Conservation (phyloP, 2,329 filamentous ascomycete species). For the Akanthomyces uredinophilus region DNA sequence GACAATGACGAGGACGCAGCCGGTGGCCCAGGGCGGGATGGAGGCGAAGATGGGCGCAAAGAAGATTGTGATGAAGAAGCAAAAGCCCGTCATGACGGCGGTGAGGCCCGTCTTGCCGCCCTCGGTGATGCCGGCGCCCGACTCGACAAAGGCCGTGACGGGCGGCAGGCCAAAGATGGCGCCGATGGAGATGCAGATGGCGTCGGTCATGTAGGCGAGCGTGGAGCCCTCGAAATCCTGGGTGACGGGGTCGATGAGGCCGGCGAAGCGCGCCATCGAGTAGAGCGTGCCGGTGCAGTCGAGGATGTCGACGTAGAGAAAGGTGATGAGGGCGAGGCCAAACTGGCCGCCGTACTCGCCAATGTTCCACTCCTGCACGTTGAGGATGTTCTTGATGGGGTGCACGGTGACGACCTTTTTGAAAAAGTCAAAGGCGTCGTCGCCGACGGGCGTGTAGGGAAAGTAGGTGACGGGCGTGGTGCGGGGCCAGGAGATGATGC, state of each 20-base stretch:
- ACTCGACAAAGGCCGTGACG: conserved; percentile 83
- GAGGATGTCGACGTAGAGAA: conserved; percentile 85
- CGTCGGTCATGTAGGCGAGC: conserved; percentile 78
- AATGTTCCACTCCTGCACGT: conserved; percentile 70
- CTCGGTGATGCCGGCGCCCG: conserved; percentile 84
- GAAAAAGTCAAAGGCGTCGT: conserved; percentile 77
- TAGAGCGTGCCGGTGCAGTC: conserved; percentile 84
- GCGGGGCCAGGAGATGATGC: conserved; percentile 84
- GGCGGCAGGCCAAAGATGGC: conserved; percentile 72
- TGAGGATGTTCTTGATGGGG: conserved; percentile 63
- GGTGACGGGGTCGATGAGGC: conserved; percentile 70
- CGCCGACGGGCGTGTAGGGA: conserved; percentile 63
- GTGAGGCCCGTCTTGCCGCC: conserved; percentile 83
- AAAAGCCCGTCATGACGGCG: conserved; percentile 69
- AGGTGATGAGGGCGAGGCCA: conserved; percentile 78
- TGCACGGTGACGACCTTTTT: conserved; percentile 83
- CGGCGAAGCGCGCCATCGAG: conserved; percentile 81
- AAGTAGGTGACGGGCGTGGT: conserved; percentile 74
- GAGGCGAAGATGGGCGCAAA: conserved; percentile 88
- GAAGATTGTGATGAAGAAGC: conserved; percentile 83
- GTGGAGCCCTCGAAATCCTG: conserved; percentile 85
- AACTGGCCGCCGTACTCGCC: conserved; percentile 67
- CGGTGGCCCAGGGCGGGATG: conserved; percentile 84
- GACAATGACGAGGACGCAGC: conserved; percentile 80
- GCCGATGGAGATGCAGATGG: conserved; percentile 71